Base-by-base conservation (phyloP, 2,329 filamentous ascomycete species). In the Claviceps monticola region DNA sequence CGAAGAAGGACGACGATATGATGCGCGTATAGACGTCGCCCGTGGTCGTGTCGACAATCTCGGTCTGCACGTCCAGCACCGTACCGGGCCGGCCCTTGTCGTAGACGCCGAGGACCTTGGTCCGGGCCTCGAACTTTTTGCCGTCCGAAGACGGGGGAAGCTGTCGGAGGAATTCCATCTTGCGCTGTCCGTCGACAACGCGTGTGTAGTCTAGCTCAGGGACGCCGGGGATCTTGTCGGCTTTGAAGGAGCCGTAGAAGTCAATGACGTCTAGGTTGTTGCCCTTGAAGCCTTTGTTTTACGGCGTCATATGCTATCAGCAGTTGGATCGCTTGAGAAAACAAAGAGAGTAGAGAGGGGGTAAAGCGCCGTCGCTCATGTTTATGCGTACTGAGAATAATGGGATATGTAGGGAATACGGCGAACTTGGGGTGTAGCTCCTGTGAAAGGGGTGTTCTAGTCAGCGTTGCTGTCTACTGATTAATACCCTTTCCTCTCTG, bases 341-440 rank as follows among this genome's bases (percentile, higher is more conserved):
- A 19, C 19, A 38, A 38, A 5, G 6, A 47, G 1, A 5, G 5
- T 2, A 19, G 7, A 37, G 13, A 5, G 14, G 23, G 19, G 29
- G 29, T 7, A 34, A 34, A 34, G 29, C 29, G 29, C 29, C 29
- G 29, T 34, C 9, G 11, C 29, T 34, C 29, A 34, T 34, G 9
- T 34, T 34, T 11, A 3, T 36, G n/a, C 79, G 62, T 72, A 86
- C 83, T 81, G 44, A 95, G 80, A 61, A 93, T 80, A 58, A 91
- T 76, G 19, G 88, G 80, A 67, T 94, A 95, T 44, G 89, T 95
- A 17, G 90, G 90, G 68, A 96, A 96, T 60, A 87, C 85, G 55
- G 84, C 71, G 66, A 96, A 96, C 53, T 86, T 77, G 46, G 89
- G 88, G 66, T 95, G 84, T 50, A 94, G 79, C 71, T 96, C 90